Percentiles rank a stretch among this genome's conserved stretches.
Conservation (phyloP, 2,329 filamentous ascomycete genomes). For the Bretziella fagacearum region DNA sequence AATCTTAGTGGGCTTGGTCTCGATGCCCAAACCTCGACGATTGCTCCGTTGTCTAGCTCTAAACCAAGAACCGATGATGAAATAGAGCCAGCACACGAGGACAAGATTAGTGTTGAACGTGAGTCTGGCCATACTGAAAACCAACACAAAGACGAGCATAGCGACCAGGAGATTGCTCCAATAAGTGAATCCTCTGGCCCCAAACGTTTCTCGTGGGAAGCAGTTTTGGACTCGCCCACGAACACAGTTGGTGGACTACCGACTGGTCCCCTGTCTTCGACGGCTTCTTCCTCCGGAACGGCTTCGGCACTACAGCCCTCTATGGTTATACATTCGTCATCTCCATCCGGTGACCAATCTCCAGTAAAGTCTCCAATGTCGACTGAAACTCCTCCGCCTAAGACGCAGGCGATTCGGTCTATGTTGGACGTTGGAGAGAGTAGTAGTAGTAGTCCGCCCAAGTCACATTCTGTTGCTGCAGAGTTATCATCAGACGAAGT, state of each 20-base stretch:
- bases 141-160: neutral
- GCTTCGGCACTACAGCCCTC: neutral
- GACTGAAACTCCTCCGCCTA: neutral
- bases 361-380: neutral
- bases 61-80: neutral
- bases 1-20: slow-evolving; percentile 1
- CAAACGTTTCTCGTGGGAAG: slow-evolving; percentile 13
- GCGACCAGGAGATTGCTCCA: neutral
- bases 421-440: slow-evolving; percentile 1
- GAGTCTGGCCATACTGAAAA: neutral
- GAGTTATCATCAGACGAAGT: neutral
- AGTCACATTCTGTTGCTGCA: neutral
- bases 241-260: neutral
- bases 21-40: neutral
- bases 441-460: neutral
- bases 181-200: neutral
- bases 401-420: neutral
- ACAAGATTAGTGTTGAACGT: slow-evolving; percentile 11
- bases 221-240: neutral
- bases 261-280: neutral
- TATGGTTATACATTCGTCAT: neutral
- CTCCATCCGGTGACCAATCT: neutral
- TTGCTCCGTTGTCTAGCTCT: neutral
- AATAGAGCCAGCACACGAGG: neutral
- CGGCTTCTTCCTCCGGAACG: neutral